phyloP scores from a whole-genome alignment of 2,329 filamentous ascomycete species.

The Aspergillus novoparasiticus region DNA sequence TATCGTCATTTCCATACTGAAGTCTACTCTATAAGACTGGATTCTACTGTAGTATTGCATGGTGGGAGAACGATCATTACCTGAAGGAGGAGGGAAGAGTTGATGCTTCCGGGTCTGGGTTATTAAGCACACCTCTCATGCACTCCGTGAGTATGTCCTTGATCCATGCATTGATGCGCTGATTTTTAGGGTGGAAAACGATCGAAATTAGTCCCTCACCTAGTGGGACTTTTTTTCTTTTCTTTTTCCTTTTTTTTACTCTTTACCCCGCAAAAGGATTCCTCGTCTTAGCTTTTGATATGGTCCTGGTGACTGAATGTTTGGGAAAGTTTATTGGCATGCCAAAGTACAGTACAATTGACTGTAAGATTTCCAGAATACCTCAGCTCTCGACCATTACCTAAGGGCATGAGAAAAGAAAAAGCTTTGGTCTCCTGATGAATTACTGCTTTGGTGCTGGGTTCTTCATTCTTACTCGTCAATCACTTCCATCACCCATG shows the following conservation, averaged over 20 bases:
- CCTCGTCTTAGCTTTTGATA: neutral
- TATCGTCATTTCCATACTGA: neutral
- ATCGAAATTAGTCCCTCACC: neutral
- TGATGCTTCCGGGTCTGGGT: neutral
- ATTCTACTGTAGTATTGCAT: neutral
- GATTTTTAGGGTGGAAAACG: neutral
- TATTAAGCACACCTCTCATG: neutral
- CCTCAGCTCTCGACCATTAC: neutral
- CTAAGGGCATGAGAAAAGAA: neutral
- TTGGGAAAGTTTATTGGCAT: slow-evolving; percentile 5
- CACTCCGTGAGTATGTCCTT: neutral
- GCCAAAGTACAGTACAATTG: neutral
- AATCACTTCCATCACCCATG: neutral
- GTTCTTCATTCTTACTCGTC: neutral
- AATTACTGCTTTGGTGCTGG: neutral
- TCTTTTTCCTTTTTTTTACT: neutral
- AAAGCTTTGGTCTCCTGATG: neutral
- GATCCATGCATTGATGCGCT: neutral
- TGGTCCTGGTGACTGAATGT: slow-evolving; percentile 4
- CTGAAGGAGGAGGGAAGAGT: neutral
- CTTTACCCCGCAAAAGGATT: slow-evolving; percentile 4
- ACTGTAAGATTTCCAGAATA: neutral
- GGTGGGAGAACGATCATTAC: neutral
- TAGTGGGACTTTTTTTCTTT: neutral
- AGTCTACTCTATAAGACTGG: neutral